A percentile compares a stretch with the other conserved stretches of the same genome.
phyloP scores from a whole-genome alignment of 2,329 filamentous ascomycete genomes.

The Pseudogymnoascus sp. region DNA sequence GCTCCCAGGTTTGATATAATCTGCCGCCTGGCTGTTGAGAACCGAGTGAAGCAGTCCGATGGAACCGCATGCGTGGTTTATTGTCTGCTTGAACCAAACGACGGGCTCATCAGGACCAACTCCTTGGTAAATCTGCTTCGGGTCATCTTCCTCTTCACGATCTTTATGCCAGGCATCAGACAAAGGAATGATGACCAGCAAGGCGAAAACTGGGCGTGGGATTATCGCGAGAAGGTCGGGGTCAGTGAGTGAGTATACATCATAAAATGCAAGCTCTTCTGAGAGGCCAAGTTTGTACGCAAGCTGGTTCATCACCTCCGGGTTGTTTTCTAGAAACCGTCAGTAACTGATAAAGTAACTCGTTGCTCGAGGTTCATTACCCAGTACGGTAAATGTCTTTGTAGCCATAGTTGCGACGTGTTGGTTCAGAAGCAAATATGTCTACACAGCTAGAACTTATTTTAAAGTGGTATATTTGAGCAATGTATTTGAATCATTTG shows the following conservation, averaged over 20 bases:
- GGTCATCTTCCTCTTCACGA: constrained; percentile 64
- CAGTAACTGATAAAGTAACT: neutral
- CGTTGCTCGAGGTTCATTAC: neutral
- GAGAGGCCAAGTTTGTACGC: constrained; percentile 79
- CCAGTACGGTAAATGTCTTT: neutral
- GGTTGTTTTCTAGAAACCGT: constrained; percentile 51
- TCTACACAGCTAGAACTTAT: neutral
- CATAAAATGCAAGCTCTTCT: constrained; percentile 69
- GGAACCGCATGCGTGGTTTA: constrained; percentile 84
- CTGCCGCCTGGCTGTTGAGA: constrained; percentile 60
- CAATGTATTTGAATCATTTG: neutral
- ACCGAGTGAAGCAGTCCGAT: constrained; percentile 82
- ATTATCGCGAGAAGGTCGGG: constrained; percentile 77
- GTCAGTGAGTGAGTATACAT: constrained; percentile 87
- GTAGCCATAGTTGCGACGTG: neutral
- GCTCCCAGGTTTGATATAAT: constrained; percentile 24
- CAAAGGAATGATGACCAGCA: constrained; percentile 88
- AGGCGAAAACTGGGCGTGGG: constrained; percentile 77
- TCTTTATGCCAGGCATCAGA: constrained; percentile 70
- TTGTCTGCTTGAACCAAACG: constrained; percentile 91
- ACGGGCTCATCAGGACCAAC: constrained; percentile 65
- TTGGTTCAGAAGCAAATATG: neutral
- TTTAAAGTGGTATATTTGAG: neutral
- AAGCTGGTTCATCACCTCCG: constrained; percentile 77
- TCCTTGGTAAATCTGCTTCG: constrained; percentile 55